Conservation (phyloP, 2,329 filamentous ascomycete species). For the Calonectria pauciramosa region DNA sequence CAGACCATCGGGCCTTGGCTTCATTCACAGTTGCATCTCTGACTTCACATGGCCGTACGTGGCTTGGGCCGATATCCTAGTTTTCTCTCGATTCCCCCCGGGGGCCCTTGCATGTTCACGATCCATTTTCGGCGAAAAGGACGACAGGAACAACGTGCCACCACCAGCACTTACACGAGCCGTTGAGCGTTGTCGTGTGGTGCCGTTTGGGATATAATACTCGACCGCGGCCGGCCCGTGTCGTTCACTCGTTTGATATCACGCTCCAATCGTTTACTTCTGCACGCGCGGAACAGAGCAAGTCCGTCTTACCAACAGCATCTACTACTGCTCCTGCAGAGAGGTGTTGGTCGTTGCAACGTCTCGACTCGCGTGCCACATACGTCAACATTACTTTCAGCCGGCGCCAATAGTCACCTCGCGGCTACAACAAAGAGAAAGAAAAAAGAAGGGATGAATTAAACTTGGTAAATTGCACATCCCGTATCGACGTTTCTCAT, state of each 20-base stretch:
- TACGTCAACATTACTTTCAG: not conserved
- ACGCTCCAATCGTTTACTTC: slow-evolving; percentile 13
- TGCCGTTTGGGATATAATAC: slow-evolving; percentile 26
- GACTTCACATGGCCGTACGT: slow-evolving; percentile 26
- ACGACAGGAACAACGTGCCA: slow-evolving; percentile 31
- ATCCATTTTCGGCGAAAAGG: not conserved
- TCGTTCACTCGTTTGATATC: slow-evolving; percentile 10
- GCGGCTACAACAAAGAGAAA: slow-evolving; percentile 7
- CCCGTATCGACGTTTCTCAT: slow-evolving; percentile 10
- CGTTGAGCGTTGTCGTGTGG: slow-evolving; percentile 19
- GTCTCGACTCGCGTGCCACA: not conserved
- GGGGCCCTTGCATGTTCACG: not conserved
- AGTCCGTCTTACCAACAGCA: not conserved
- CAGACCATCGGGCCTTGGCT: slow-evolving; percentile 43
- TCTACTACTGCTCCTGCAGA: not conserved
- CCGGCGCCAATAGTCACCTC: not conserved
- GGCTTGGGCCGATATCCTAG: slow-evolving; percentile 19
- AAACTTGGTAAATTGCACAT: slow-evolving; percentile 10
- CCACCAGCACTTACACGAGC: slow-evolving; percentile 37
- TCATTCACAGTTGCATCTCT: slow-evolving; percentile 26
- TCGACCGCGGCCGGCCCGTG: slow-evolving; percentile 13
- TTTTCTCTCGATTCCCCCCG: not conserved
- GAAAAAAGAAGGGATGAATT: slow-evolving; percentile 20
- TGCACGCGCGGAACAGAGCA: slow-evolving; percentile 19
- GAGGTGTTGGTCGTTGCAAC: not conserved